Evolutionary conservation across 2,329 filamentous ascomycete genomes (phyloP), one percentile per base, ranked within the genome.

Genomic region (Raffaelea albimanens): DNA sequence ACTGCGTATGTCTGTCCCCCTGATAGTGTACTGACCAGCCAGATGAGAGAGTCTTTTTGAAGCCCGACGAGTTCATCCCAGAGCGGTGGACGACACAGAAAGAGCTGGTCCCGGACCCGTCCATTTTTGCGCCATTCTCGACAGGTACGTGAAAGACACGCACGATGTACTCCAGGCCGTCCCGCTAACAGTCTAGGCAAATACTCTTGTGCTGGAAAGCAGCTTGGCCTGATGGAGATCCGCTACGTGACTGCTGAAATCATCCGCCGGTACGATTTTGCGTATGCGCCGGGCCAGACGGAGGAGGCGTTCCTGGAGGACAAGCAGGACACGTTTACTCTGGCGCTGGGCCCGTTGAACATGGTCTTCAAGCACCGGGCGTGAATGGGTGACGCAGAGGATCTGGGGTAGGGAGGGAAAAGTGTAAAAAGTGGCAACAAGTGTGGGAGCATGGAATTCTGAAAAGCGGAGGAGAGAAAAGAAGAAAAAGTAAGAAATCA

Each of bases 191-290:
- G 13, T 40, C 19, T 23, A 62, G 63, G 63, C 3, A 57, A 54
- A 1, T 61, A 61, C 43, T 59, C 60, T 5, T 67, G 65, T 38
- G 60, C 61, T 2, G 65, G 65, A 1, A 66, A 65, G 48, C 58
- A 61, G 47, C 54, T 67, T 1, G 64, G 57, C 0, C 50, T 67
- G 34, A 62, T 65, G 57, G 62, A 65, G 46, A 38, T 63, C 19
- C 50, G 55, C 25, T 47, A 52, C 10, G 45, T 57, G 10, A 14
- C 53, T 3, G 45, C 43, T 7, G 50, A 55, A 40, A 56, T 55
- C 2, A 33, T 55, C 16, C 46, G 29, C 4, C 36, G 48, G n/a
- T 58, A 53, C 42, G 45, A 52, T 18, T 50, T 56, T 36, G 40
- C 39, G 13, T 51, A 55, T 19, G 56, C 53, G 2, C 51, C 54